Conservation (phyloP, 345 rosid species). For the Gossypium raimondii region DNA sequence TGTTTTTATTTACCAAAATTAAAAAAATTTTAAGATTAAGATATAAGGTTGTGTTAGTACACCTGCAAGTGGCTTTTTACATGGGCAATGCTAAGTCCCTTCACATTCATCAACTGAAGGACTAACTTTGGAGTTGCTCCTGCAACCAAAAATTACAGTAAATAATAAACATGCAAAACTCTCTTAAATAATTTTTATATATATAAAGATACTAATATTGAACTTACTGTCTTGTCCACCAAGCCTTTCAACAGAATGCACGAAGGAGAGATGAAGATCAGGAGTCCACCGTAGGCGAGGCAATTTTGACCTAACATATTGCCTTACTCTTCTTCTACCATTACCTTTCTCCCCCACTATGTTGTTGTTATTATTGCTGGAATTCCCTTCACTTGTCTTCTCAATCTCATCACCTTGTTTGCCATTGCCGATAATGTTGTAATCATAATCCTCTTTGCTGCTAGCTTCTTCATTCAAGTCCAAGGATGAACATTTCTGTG, state of each 20-base stretch:
- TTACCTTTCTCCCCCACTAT: not conserved
- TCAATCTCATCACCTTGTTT: constrained; percentile 16
- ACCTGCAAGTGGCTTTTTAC: constrained; percentile 97
- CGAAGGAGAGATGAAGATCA: constrained; percentile 74
- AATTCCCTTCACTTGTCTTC: constrained; percentile 29
- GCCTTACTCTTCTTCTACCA: constrained; percentile 45
- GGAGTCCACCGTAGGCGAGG: constrained; percentile 93
- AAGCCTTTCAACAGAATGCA: constrained; percentile 71
- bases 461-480: constrained; percentile 26
- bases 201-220: not conserved
- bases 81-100: constrained; percentile 84
- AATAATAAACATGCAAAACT: not conserved
- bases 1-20: too few species aligned
- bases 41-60: not conserved
- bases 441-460: constrained; percentile 20
- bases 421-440: not conserved
- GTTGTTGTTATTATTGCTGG: not conserved
- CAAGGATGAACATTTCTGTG: constrained; percentile 28
- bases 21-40: too few species aligned
- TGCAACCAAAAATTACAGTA: constrained; percentile 20
- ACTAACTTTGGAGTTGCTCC: constrained; percentile 90
- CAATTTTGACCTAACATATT: constrained; percentile 66
- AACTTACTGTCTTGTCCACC: constrained; percentile 88
- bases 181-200: too few species aligned
- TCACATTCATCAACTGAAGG: constrained; percentile 78